Percentiles rank a stretch among this genome's conserved stretches.
Evolutionary conservation across 2,329 filamentous ascomycete species (phyloP).

Genomic region (Penicillium sp.): DNA sequence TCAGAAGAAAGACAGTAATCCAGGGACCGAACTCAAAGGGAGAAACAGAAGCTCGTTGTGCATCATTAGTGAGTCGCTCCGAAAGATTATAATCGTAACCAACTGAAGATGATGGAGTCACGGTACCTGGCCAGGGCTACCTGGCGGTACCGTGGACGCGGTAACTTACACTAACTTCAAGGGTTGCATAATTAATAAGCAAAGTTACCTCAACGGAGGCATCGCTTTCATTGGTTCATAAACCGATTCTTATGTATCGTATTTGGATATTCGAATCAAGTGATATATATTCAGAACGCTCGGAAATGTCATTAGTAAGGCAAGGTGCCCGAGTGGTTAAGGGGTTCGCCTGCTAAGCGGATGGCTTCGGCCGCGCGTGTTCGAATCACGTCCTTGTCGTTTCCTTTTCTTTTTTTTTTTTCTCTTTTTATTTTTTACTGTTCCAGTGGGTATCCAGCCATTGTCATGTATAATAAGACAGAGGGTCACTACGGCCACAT

Average conservation of each 20-base stretch:
- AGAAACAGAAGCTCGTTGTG: background rate
- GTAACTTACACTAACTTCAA: background rate
- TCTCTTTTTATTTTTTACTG: no score
- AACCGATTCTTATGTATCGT: background rate
- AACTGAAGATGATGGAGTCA: no score
- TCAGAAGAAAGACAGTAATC: background rate
- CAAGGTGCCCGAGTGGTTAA: conserved; percentile 5
- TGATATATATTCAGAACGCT: background rate
- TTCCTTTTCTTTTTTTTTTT: background rate
- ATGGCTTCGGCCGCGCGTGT: conserved; percentile 5
- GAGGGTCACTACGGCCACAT: no score
- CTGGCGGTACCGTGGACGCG: no score
- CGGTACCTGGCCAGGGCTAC: no score
- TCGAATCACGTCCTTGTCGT: conserved; percentile 6
- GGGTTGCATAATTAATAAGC: background rate
- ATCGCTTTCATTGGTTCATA: no score
- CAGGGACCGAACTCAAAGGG: background rate
- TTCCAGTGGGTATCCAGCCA: background rate
- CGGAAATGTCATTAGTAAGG: background rate
- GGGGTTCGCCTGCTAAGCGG: conserved; percentile 7
- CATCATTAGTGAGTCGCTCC: background rate
- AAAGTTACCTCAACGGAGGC: no score
- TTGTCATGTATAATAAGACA: no score
- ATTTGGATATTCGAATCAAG: background rate
- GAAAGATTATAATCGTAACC: background rate